These are phyloP conservation scores for Martiniozyma asiatica DNA, from an alignment of 1,139 yeast genomes.

Conservation along the genomic window DNA sequence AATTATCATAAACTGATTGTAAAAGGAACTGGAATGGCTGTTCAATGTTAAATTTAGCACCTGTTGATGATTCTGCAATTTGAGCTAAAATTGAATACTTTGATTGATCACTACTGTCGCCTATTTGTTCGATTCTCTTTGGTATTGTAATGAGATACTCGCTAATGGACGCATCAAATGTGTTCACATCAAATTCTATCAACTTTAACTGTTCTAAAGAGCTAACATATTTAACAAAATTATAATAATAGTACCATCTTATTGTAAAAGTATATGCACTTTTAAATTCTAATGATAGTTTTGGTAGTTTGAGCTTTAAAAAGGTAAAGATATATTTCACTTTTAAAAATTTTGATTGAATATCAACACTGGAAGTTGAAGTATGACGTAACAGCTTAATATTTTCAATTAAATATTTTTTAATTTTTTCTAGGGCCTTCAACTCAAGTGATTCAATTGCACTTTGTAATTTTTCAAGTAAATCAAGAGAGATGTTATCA, in stretches of 20 bases:
- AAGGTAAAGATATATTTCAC: slow-evolving; percentile 53
- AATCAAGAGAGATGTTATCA: too few species aligned
- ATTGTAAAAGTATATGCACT: slow-evolving; percentile 79
- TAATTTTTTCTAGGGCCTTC: slow-evolving; percentile 60
- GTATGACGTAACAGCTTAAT: slow-evolving; percentile 52
- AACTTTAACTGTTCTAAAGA: slow-evolving; percentile 53
- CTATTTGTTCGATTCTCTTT: slow-evolving; percentile 15
- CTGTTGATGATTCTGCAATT: slow-evolving; percentile 63
- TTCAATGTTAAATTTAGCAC: slow-evolving; percentile 57
- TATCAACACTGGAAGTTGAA: slow-evolving; percentile 49
- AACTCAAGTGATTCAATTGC: slow-evolving; percentile 32
- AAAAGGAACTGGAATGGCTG: slow-evolving; percentile 64
- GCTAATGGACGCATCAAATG: slow-evolving; percentile 12
- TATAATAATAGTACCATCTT: slow-evolving; percentile 81
- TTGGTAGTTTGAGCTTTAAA: slow-evolving; percentile 39
- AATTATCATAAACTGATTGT: slow-evolving; percentile 64
- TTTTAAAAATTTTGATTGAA: slow-evolving; percentile 56
- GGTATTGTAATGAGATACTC: slow-evolving; percentile 20
- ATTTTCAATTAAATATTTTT: slow-evolving; percentile 53
- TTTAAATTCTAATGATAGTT: slow-evolving; percentile 64
- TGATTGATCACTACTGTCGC: slow-evolving; percentile 31
- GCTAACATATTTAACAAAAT: slow-evolving; percentile 68
- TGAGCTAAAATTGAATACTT: slow-evolving; percentile 74
- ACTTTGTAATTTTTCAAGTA: slow-evolving; percentile 26
- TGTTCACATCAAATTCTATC: slow-evolving; percentile 14